These are phyloP conservation scores for Trametes hirsuta DNA, from an alignment of 1,284 basidiomycete genomes.

Conservation along the genomic window DNA sequence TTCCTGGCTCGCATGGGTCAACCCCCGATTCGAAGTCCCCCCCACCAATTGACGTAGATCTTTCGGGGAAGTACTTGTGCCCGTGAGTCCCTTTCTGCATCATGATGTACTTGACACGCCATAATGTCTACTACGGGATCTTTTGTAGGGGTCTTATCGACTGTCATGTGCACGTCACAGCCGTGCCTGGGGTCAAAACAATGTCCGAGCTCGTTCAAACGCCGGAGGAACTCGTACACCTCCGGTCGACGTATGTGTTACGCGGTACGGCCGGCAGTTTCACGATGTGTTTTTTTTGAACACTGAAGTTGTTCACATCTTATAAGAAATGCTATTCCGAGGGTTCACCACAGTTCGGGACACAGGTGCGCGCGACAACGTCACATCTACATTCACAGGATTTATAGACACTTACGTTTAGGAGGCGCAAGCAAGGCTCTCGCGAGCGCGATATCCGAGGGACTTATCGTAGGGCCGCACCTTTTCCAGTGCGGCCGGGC, in stretches of 20 bases:
- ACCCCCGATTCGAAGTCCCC: constrained; percentile 6
- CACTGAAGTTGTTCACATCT: background rate
- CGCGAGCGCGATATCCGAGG: constrained; percentile 46
- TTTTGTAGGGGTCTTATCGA: constrained; percentile 38
- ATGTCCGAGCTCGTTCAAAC: constrained; percentile 42
- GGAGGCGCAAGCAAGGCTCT: constrained; percentile 47
- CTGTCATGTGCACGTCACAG: constrained; percentile 51
- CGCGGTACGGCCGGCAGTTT: constrained; percentile 29
- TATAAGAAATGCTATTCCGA: constrained; percentile 45
- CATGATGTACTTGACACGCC: background rate
- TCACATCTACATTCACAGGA: background rate
- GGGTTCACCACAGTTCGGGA: constrained; percentile 56
- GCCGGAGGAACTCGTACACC: constrained; percentile 38
- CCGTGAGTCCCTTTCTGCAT: constrained; percentile 32
- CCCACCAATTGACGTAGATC: constrained; percentile 34
- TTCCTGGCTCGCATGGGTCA: constrained; percentile 11
- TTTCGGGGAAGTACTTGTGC: constrained; percentile 43
- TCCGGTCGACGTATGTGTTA: constrained; percentile 44
- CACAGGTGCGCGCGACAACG: constrained; percentile 31
- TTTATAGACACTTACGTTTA: background rate
- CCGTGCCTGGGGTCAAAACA: constrained; percentile 43
- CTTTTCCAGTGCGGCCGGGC: constrained; percentile 50
- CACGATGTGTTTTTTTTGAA: background rate
- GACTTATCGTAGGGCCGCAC: constrained; percentile 46
- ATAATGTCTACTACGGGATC: too few relatives aligned